Evolutionary conservation across 2,329 filamentous ascomycete species (phyloP), one percentile per base, ranked within the genome.

Genomic region (Bipolaris sorokiniana): DNA sequence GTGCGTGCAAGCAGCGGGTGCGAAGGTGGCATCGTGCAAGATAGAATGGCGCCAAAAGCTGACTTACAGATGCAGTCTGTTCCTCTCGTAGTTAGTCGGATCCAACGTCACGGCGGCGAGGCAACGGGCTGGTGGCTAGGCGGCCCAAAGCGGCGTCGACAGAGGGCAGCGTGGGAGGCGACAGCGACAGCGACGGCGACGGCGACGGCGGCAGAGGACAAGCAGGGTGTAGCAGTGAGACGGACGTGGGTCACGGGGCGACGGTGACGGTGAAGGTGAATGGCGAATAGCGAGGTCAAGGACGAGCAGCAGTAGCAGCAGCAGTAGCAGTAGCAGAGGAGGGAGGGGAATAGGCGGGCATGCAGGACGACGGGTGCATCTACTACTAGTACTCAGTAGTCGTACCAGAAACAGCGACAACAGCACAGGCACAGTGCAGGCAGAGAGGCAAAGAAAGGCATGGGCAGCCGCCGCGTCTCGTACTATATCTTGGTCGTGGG

Each of bases 61-160:
- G 61, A 66, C 65, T 64, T 66, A 66, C 65, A 54, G 50, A 54
- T 51, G 54, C 46, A 58, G 51, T 50, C 58, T 59, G 37, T 52
- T 46, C 18, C 18, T 38, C 20, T 20, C 22, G 37, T 16, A 7
- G 22, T 13, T 42, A n/a, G 41, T 44, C 34, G 42, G 62, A 62
- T 61, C 58, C 58, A 26, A 51, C 20, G 41, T 50, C 54, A 57
- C 56, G 58, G 56, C 26, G 9, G 26, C 26, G 26, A 28, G 26
- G 26, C 26, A 9, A 28, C 5, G 9, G 2, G 7, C 26, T 28
- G 26, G 7, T 28, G 26, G 26, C 26, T 28, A 28, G 26, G 10
- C 26, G 9, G 9, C 26, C 26, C 26, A 28, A 10, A 28, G 26
- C 26, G 2, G 26, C 26, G 26, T 28, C 26, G 26, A 28, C 26